phyloP scores from a whole-genome alignment of 2,329 filamentous ascomycete species.

The Phyllosticta citrichinensis region DNA sequence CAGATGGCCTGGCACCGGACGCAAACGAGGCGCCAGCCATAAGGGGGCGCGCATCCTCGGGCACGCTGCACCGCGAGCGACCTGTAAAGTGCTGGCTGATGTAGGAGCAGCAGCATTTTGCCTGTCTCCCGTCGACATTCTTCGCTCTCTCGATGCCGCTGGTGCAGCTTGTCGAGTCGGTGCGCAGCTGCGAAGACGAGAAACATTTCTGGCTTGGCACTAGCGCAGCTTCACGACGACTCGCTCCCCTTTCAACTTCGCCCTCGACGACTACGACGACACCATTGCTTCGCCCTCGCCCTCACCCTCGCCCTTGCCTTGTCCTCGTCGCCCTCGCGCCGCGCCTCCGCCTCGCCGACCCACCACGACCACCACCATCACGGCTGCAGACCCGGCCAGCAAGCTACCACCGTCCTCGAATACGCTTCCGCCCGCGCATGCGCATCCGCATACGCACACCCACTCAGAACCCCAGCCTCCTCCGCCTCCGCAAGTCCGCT shows the following conservation, averaged over 20 bases:
- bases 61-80: neutral
- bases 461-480: conserved; percentile 12
- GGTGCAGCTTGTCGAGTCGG: neutral
- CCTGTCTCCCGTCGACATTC: neutral
- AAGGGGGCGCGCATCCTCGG: neutral
- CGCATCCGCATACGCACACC: conserved; percentile 1
- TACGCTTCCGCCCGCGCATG: conserved; percentile 13
- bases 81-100: neutral
- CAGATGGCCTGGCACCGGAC: neutral
- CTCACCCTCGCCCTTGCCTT: neutral
- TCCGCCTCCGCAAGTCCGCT: conserved; percentile 22
- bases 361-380: conserved; percentile 12
- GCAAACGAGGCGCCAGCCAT: neutral
- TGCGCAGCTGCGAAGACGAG: neutral
- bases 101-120: neutral
- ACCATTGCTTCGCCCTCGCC: conserved; percentile 4
- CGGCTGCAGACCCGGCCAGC: conserved; percentile 17
- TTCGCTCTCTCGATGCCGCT: neutral
- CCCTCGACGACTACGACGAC: neutral
- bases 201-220: neutral
- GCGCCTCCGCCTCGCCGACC: neutral
- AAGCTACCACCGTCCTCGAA: conserved; percentile 19
- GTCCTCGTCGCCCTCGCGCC: neutral
- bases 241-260: neutral
- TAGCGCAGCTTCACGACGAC: neutral